Percentiles rank a stretch among this genome's conserved stretches.
phyloP scores from a whole-genome alignment of 2,329 filamentous ascomycete genomes.

The Teratosphaeria destructans region DNA sequence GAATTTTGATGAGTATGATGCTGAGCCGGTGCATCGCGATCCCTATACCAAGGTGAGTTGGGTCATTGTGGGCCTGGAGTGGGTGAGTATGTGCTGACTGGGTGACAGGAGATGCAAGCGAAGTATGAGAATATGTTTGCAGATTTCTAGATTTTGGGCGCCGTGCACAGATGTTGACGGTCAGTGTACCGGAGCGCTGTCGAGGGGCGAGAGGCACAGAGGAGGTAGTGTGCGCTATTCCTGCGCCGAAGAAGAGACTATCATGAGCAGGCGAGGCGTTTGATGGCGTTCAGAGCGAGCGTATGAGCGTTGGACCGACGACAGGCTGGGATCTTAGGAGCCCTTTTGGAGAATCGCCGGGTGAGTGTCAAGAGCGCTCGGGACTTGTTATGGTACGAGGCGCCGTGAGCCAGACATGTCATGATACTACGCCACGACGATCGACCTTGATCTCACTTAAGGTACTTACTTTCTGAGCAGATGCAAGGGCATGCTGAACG shows the following conservation, averaged over 20 bases:
- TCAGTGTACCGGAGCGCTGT: not conserved
- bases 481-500: not conserved
- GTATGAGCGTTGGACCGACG: not conserved
- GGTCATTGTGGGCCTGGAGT: not conserved
- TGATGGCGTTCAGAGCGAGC: not conserved
- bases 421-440: not conserved
- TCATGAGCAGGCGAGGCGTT: not conserved
- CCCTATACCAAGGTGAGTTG: slow-evolving; percentile 48
- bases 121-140: slow-evolving; percentile 63
- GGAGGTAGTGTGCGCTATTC: no score
- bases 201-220: no score
- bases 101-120: slow-evolving; percentile 46
- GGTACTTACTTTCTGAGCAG: no score
- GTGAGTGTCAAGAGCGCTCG: not conserved
- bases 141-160: slow-evolving; percentile 46
- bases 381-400: not conserved
- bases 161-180: not conserved
- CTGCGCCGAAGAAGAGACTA: not conserved
- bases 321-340: not conserved
- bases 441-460: not conserved
- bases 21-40: slow-evolving; percentile 56
- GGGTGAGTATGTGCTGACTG: not conserved
- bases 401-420: not conserved
- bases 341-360: not conserved
- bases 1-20: slow-evolving; percentile 77